Evolutionary conservation across 345 rosid species (phyloP).

Genomic region (Leavenworthia alabamica): DNA sequence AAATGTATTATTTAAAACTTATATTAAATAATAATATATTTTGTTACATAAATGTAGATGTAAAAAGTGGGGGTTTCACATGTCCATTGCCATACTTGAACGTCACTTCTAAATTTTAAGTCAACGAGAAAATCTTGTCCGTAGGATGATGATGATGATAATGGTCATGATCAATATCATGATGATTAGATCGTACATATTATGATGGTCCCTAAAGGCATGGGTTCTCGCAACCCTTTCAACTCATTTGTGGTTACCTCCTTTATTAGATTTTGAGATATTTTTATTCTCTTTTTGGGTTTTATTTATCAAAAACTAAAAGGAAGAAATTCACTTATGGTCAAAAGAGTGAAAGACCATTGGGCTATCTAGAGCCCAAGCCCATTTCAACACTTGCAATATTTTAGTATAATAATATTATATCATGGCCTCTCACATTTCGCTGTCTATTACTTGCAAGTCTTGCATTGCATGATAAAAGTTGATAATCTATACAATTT

Average conservation of each 20-base stretch:
- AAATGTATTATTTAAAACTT: neutral
- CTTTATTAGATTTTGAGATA: constrained; percentile 19
- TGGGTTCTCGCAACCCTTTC: constrained; percentile 22
- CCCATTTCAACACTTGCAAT: neutral
- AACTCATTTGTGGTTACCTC: neutral
- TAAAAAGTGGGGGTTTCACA: constrained; percentile 29
- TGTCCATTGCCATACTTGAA: constrained; percentile 29
- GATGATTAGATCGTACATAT: constrained; percentile 21
- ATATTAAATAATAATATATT: neutral
- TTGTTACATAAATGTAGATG: constrained; percentile 18
- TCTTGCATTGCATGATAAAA: too few species aligned
- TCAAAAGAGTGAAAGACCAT: too few species aligned
- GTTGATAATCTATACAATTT: too few species aligned
- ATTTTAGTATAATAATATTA: too few species aligned
- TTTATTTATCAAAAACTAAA: constrained; percentile 8
- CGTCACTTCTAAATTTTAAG: constrained; percentile 28
- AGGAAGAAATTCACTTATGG: neutral
- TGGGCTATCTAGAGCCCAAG: constrained; percentile 5
- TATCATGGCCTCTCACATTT: too few species aligned
- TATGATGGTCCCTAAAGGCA: constrained; percentile 26
- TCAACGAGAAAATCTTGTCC: constrained; percentile 32
- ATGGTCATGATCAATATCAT: too few species aligned
- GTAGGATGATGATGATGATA: constrained; percentile 29
- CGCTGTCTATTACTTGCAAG: too few species aligned
- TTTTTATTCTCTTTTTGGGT: constrained; percentile 23